phyloP scores from a whole-genome alignment of 2,329 filamentous ascomycete genomes.

The Thelonectria olida region DNA sequence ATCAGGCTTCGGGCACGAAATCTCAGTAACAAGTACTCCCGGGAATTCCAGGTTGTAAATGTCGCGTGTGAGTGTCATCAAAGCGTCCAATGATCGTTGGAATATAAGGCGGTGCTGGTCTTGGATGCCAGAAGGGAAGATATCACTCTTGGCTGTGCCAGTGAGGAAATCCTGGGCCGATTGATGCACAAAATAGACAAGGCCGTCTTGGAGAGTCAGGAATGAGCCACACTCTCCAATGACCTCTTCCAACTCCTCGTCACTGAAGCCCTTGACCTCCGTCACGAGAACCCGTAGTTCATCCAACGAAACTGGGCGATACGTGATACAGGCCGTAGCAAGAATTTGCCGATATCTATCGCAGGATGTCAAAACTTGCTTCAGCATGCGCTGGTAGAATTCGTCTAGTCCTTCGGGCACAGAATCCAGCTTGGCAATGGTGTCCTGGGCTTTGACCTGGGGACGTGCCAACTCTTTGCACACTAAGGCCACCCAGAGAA shows the following conservation, averaged over 20 bases:
- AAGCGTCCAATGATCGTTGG: conserved; percentile 44
- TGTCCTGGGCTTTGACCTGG: too few relatives aligned
- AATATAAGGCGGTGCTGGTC: conserved; percentile 47
- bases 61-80: conserved; percentile 46
- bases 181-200: conserved; percentile 52
- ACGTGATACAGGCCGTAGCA: background rate
- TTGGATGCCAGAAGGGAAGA: conserved; percentile 44
- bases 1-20: too few relatives aligned
- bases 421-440: too few relatives aligned
- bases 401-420: background rate
- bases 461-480: conserved; percentile 5
- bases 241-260: background rate
- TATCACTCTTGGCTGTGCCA: conserved; percentile 8
- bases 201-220: conserved; percentile 43
- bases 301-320: background rate
- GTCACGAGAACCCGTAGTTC: background rate
- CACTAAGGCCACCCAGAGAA: conserved; percentile 7
- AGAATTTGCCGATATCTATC: background rate
- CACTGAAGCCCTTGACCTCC: background rate
- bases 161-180: conserved; percentile 50
- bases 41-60: too few relatives aligned
- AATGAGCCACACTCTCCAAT: conserved; percentile 46
- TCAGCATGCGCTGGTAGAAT: background rate
- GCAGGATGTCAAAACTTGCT: background rate
- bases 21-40: too few relatives aligned